These are phyloP conservation scores for Phytophthora hybrid DNA, from an alignment of 352 stramenopile genomes.

Conservation along the genomic window DNA sequence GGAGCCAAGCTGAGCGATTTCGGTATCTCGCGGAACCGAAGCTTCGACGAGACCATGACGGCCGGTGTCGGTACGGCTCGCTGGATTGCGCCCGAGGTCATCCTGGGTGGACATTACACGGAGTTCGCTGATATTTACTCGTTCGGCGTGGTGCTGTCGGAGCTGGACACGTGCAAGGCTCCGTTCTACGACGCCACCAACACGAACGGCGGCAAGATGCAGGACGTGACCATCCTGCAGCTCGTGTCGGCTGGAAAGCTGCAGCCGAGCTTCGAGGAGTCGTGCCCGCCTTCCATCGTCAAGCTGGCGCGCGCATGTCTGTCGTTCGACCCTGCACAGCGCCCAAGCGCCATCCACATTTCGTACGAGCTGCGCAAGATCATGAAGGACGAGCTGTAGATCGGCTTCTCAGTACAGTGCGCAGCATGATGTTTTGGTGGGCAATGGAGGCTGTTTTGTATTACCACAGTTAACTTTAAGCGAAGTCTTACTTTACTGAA, in stretches of 20 bases:
- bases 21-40: constrained; percentile 68
- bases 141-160: constrained; percentile 64
- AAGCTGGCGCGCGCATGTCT: constrained; percentile 69
- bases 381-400: constrained; percentile 73
- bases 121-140: constrained; percentile 68
- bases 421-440: constrained; percentile 34
- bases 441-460: constrained; percentile 37
- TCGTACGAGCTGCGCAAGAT: constrained; percentile 85
- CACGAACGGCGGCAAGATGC: constrained; percentile 68
- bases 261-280: constrained; percentile 64
- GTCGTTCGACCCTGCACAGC: constrained; percentile 66
- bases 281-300: constrained; percentile 63
- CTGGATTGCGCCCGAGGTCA: constrained; percentile 68
- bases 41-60: constrained; percentile 71
- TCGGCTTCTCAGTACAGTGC: constrained; percentile 4
- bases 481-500: constrained; percentile 31
- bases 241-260: constrained; percentile 75
- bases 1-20: constrained; percentile 79
- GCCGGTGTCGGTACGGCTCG: constrained; percentile 60
- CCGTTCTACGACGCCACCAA: constrained; percentile 71
- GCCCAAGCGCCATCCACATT: constrained; percentile 79
- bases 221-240: constrained; percentile 70
- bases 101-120: constrained; percentile 60
- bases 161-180: constrained; percentile 72
- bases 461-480: constrained; percentile 33